Evolutionary conservation across 2,329 filamentous ascomycete genomes (phyloP).

Genomic region (Cordyceps cateniannulata): DNA sequence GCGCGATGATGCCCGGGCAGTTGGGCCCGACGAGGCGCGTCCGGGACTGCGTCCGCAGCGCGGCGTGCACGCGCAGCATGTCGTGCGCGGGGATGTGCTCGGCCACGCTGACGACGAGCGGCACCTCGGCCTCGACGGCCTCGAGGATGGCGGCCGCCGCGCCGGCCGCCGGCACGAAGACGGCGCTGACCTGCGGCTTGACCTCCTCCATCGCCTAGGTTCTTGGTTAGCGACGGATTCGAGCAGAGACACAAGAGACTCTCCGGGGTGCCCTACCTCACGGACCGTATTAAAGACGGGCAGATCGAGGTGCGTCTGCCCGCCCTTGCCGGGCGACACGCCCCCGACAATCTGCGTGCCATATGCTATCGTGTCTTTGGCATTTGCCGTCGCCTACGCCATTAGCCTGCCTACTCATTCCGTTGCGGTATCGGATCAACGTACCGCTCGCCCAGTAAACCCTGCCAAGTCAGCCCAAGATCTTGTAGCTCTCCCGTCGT

Average conservation of each 20-base stretch:
- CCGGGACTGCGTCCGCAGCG: conserved; percentile 63
- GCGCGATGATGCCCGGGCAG: conserved; percentile 72
- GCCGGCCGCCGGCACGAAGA: conserved; percentile 65
- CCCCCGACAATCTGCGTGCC: conserved; percentile 33
- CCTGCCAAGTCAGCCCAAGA: conserved; percentile 18
- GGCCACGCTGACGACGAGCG: conserved; percentile 70
- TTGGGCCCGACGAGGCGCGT: conserved; percentile 75
- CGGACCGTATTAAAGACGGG: conserved; percentile 30
- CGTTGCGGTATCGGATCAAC: background rate
- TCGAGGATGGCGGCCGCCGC: conserved; percentile 65
- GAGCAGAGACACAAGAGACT: too few relatives aligned
- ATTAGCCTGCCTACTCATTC: background rate
- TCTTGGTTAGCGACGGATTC: background rate
- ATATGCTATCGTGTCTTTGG: conserved; percentile 31
- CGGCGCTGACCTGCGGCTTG: conserved; percentile 59
- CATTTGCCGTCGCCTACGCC: conserved; percentile 30
- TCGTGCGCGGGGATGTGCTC: conserved; percentile 77
- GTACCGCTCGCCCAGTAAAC: conserved; percentile 32
- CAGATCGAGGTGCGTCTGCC: conserved; percentile 25
- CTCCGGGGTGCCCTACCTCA: conserved; percentile 20
- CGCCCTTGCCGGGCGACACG: conserved; percentile 31
- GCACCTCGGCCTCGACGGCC: conserved; percentile 70
- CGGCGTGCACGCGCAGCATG: conserved; percentile 63
- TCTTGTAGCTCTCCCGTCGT: background rate
- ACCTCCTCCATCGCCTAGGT: conserved; percentile 27